phyloP scores from a whole-genome alignment of 2,329 filamentous ascomycete species.

The Alternaria solani region DNA sequence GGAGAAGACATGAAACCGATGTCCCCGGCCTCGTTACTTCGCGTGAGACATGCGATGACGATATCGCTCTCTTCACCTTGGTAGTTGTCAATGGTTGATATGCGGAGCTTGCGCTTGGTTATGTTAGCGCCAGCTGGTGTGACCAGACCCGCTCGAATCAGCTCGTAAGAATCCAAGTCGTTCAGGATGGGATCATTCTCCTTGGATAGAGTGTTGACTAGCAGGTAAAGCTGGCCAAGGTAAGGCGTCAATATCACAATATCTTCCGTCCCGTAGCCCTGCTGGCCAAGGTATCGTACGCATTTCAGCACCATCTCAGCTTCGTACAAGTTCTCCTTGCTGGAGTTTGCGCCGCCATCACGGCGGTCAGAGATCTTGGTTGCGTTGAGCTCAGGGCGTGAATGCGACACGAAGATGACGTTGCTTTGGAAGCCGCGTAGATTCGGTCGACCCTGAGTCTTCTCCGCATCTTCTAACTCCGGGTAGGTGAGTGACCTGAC shows the following conservation, averaged over 20 bases:
- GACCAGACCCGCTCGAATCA: conserved; percentile 70
- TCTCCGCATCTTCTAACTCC: conserved; percentile 63
- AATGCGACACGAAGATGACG: conserved; percentile 73
- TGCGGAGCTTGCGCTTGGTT: conserved; percentile 61
- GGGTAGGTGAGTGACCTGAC: conserved; percentile 69
- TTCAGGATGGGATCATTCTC: conserved; percentile 72
- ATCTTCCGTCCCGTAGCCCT: conserved; percentile 71
- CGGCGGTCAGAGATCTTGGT: conserved; percentile 56
- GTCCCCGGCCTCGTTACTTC: conserved; percentile 69
- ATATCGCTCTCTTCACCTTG: conserved; percentile 81
- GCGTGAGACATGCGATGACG: conserved; percentile 71
- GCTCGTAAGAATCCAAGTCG: conserved; percentile 71
- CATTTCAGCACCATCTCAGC: conserved; percentile 70
- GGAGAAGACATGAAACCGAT: conserved; percentile 75
- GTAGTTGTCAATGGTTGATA: conserved; percentile 81
- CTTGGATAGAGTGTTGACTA: conserved; percentile 62
- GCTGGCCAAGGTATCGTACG: conserved; percentile 73
- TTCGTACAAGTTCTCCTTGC: conserved; percentile 71
- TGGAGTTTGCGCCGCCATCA: conserved; percentile 60
- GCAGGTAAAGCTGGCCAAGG: conserved; percentile 69
- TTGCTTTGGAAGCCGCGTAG: conserved; percentile 66
- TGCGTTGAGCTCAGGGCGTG: conserved; percentile 60
- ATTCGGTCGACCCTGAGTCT: conserved; percentile 57
- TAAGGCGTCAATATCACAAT: conserved; percentile 77
- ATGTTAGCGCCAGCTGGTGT: conserved; percentile 61